Evolutionary conservation across 2,329 filamentous ascomycete species (phyloP).

Genomic region (Didymella segeticola): DNA sequence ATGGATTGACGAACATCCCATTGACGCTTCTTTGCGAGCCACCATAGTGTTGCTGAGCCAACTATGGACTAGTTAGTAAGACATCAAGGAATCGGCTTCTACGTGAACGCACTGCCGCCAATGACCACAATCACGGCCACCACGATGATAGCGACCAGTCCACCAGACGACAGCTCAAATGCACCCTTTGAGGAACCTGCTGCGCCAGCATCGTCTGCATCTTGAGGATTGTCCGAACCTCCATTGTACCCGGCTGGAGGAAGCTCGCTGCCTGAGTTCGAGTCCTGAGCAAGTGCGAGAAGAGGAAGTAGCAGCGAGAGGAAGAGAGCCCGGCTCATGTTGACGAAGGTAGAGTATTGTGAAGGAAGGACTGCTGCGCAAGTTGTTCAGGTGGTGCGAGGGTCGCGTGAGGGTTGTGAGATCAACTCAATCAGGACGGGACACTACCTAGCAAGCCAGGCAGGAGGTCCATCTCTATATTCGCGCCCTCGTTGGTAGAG

Average conservation of each 20-base stretch:
- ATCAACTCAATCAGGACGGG: slow-evolving; percentile 35
- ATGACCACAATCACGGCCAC: slow-evolving; percentile 68
- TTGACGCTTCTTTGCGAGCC: slow-evolving; percentile 81
- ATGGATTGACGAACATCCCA: slow-evolving; percentile 80
- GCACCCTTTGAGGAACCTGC: slow-evolving; percentile 67
- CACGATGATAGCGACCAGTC: slow-evolving; percentile 76
- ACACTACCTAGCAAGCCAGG: slow-evolving; percentile 30
- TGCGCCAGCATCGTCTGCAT: slow-evolving; percentile 63
- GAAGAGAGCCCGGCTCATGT: slow-evolving; percentile 37
- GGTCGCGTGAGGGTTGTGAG: slow-evolving; percentile 38
- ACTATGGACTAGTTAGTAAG: slow-evolving; percentile 54
- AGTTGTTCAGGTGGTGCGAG: slow-evolving; percentile 33
- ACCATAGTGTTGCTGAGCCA: slow-evolving; percentile 72
- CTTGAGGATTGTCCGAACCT: slow-evolving; percentile 45
- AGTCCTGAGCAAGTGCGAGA: slow-evolving; percentile 37
- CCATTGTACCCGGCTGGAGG: slow-evolving; percentile 46
- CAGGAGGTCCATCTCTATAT: slow-evolving; percentile 44
- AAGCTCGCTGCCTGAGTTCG: slow-evolving; percentile 24
- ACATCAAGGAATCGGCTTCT: background rate
- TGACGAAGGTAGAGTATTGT: slow-evolving; percentile 19
- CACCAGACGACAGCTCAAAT: slow-evolving; percentile 71
- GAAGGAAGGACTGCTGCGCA: slow-evolving; percentile 23
- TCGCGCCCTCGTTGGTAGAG: slow-evolving; percentile 28
- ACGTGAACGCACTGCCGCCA: slow-evolving; percentile 67
- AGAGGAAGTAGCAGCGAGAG: slow-evolving; percentile 37